Base-by-base conservation (phyloP, 2,329 filamentous ascomycete species). In the Aspergillus brunneoviolaceus region DNA sequence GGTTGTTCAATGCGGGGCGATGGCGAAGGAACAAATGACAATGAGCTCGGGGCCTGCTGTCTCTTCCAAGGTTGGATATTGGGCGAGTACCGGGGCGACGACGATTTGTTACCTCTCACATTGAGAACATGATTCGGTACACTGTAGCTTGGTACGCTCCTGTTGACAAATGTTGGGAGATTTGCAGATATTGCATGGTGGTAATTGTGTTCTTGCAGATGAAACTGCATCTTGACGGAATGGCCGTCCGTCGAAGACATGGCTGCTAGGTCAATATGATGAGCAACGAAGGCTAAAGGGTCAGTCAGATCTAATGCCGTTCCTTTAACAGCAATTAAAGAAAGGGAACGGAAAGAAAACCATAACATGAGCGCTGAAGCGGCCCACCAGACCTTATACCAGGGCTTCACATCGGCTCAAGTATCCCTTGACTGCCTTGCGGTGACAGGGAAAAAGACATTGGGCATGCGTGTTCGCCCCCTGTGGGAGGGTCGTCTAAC, bases 1-100 rank as follows among this genome's bases (percentile, higher is more conserved):
- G 66, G 57, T 25, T 69, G 62, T 31, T 76, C 74, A 42, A 64
- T 62, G 6, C 70, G 72, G 25, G 69, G 67, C 39, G 65, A 65
- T 7, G 70, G 70, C 47, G 74, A 68, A 16, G 72, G 69, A 51
- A 74, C 63, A 57, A 76, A 76, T 39, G 74, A 76, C 48, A 76
- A 65, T 5, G 72, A 72, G 39, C 64, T 70, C 42, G 70, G 72
- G 42, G 69, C 66, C 58, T 73, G 73, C 53, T 70, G 72, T 47
- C 70, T 72, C 55, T 68, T 71, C 58, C 70, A 70, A 35, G 72
- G 64, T 48, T 70, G 71, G 21, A 65, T 51, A 35, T 63, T 64
- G 10, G 64, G 63, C 19, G 69, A 67, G 58, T 68, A 68, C 21
- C 65, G 64, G 39, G 69, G 65, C 11, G 67, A 65, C 25, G 63